A percentile compares a stretch with the other conserved stretches of the same genome.
Evolutionary conservation across 2,329 filamentous ascomycete species (phyloP).

Genomic region (Clarireedia hainanense): DNA sequence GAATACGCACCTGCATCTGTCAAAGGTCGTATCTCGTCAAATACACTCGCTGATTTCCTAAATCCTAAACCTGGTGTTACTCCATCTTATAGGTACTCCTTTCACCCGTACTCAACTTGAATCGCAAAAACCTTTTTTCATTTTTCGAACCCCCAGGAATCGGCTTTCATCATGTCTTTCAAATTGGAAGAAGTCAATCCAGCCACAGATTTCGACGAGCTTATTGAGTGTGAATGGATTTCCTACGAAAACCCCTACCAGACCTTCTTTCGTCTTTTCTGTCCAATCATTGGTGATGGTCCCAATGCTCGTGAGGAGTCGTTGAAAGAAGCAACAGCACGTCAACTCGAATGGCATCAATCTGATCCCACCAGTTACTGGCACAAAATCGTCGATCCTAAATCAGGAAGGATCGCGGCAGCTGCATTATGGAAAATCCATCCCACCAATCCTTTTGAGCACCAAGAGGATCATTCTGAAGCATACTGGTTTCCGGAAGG

Average conservation of each 20-base stretch:
- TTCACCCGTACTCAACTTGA: too few species aligned
- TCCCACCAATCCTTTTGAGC: background rate
- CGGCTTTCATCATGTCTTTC: constrained; percentile 2
- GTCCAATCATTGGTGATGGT: background rate
- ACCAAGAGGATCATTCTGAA: background rate
- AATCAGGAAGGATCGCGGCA: background rate
- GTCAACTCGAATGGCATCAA: constrained; percentile 3
- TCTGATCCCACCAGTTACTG: constrained; percentile 5
- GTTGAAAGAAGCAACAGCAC: background rate
- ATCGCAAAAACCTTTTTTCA: background rate
- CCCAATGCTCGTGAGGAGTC: background rate
- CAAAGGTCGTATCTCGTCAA: too few species aligned
- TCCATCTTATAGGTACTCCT: too few species aligned
- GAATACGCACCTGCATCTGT: too few species aligned
- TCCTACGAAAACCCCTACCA: constrained; percentile 3
- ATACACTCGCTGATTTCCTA: too few species aligned
- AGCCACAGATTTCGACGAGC: background rate
- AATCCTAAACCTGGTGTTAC: too few species aligned
- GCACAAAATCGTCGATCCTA: constrained; percentile 3
- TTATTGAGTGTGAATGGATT: constrained; percentile 2
- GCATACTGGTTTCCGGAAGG: constrained; percentile 3
- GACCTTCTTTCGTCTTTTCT: constrained; percentile 3
- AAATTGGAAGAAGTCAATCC: constrained; percentile 1
- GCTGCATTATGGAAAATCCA: constrained; percentile 6
- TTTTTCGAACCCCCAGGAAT: background rate